Evolutionary conservation across 2,329 filamentous ascomycete species (phyloP), one percentile per base, ranked within the genome.

Genomic region (Xylaria digitata): DNA sequence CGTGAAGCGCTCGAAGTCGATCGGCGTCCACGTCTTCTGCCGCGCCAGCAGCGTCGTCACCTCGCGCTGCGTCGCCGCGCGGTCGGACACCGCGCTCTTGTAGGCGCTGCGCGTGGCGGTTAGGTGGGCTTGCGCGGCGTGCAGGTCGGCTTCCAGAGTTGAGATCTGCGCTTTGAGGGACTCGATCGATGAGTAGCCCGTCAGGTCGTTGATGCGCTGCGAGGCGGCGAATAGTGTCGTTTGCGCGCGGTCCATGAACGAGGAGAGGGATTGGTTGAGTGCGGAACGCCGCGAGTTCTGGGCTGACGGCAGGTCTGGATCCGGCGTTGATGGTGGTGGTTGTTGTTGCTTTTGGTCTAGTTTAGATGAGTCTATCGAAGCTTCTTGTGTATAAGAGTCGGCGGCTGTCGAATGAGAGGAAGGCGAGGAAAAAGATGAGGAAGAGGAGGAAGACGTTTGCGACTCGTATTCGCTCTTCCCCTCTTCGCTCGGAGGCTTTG

Each of bases 1-100:
- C 65, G 96, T 99, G 84, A 99, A 99, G 63, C 95, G 90, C 81
- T 99, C 96, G 34, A 99, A 87, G 80, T 99, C 96, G 1, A 83
- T 78, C 0, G 94, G 90, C 0, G 90, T 89, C 96, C 96, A 99
- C 19, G 90, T 91, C 79, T 97, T 93, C 81, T 99, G 98, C 65
- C 96, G 89, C 68, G 97, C 95, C 7, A 99, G 87, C 26, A 99
- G 86, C 23, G 94, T 93, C 53, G 97, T 97, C 45, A 98, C 94
- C 83, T 99, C 96, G 72, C 96, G 93, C 81, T 98, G 95, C 0
- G 94, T 97, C 17, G 90, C 83, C n/a, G 93, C 91, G 72, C 96
- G 92, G 72, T 91, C 89, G 62, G 90, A 86, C 71, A 96, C 94
- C 37, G 94, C 93, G n/a, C 89, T 85, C 74, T 95, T 92, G 83